A percentile compares a stretch with the other conserved stretches of the same genome.
Evolutionary conservation across 148 eudicot species (phyloP).

Genomic region (Amaranthus cruentus): DNA sequence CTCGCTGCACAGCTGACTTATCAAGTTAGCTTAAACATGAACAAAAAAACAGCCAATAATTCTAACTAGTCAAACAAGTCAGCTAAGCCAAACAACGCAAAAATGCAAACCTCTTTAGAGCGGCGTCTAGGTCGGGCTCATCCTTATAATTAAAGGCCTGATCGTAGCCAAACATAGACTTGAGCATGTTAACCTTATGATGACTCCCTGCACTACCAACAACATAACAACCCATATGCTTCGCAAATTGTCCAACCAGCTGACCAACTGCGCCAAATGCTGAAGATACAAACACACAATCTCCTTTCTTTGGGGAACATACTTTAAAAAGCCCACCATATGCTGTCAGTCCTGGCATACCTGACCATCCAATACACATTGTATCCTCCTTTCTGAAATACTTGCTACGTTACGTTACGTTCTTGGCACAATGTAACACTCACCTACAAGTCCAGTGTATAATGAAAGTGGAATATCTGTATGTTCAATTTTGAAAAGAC

Average conservation of each 20-base stretch:
- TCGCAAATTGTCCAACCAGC: slow-evolving; percentile 33
- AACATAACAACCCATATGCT: slow-evolving; percentile 43
- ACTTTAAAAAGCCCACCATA: slow-evolving; percentile 39
- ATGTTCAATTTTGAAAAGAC: slow-evolving; percentile 33
- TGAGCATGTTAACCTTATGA: slow-evolving; percentile 23
- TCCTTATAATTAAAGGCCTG: slow-evolving; percentile 39
- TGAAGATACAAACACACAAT: slow-evolving; percentile 35
- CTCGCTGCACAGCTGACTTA: too few species aligned
- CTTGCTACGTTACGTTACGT: too few species aligned
- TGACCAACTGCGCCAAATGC: slow-evolving; percentile 34
- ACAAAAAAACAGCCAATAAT: too few species aligned
- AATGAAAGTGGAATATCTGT: slow-evolving; percentile 40
- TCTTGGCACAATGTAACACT: not conserved
- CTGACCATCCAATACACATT: slow-evolving; percentile 12
- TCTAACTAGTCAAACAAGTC: too few species aligned
- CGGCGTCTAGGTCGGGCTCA: slow-evolving; percentile 27
- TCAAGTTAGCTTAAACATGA: too few species aligned
- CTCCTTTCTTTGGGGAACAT: slow-evolving; percentile 41
- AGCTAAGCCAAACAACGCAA: slow-evolving; percentile 20
- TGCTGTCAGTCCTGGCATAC: slow-evolving; percentile 45
- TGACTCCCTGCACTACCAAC: slow-evolving; percentile 47
- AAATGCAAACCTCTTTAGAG: slow-evolving; percentile 27
- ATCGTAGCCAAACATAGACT: slow-evolving; percentile 35
- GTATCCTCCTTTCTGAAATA: too few species aligned
- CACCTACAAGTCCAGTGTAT: slow-evolving; percentile 40